These are phyloP conservation scores for Suillus alpinus DNA, from an alignment of 768 basidiomycete genomes.

Conservation along the genomic window DNA sequence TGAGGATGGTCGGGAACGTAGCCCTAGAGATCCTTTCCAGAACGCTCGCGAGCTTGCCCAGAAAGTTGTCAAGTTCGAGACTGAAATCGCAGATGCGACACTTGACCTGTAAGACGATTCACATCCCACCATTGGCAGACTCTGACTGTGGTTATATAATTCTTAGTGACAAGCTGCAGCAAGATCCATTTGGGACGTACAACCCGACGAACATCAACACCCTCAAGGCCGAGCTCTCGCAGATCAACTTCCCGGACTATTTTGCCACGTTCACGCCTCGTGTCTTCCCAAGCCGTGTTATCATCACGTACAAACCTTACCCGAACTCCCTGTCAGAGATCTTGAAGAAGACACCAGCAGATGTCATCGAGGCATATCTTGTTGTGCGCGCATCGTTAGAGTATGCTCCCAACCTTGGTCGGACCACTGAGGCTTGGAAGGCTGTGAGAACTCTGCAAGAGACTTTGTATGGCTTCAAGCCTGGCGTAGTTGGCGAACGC, in stretches of 20 bases:
- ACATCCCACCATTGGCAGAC: neutral
- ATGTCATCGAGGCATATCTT: conserved; percentile 85
- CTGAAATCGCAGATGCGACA: conserved; percentile 70
- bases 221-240: conserved; percentile 64
- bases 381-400: conserved; percentile 69
- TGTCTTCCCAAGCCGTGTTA: conserved; percentile 68
- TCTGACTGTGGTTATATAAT: neutral
- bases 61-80: conserved; percentile 76
- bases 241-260: conserved; percentile 83
- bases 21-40: conserved; percentile 31
- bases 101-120: conserved; percentile 63
- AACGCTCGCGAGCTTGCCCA: conserved; percentile 64
- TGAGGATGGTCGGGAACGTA: conserved; percentile 33
- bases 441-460: conserved; percentile 70
- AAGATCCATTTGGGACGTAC: conserved; percentile 85
- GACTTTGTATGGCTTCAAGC: conserved; percentile 77
- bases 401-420: conserved; percentile 70
- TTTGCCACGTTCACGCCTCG: conserved; percentile 83
- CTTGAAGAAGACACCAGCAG: conserved; percentile 60
- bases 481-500: conserved; percentile 80
- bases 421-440: conserved; percentile 75
- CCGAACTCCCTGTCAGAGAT: conserved; percentile 63
- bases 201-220: conserved; percentile 76
- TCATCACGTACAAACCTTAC: conserved; percentile 83
- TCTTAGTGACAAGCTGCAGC: conserved; percentile 59